Base-by-base conservation (phyloP, 140 eudicot genomes). In the Oenanthe javanica region DNA sequence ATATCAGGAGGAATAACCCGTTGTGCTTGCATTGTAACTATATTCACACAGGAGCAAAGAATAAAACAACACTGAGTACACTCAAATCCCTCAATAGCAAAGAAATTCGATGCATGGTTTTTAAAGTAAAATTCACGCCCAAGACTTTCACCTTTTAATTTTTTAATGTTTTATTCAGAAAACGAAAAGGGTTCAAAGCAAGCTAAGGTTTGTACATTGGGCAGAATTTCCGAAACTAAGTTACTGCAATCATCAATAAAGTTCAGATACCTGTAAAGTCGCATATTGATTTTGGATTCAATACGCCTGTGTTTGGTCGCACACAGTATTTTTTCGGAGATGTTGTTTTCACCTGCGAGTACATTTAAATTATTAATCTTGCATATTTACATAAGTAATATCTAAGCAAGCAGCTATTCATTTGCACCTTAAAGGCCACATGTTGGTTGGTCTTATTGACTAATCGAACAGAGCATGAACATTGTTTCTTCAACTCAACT, bases 341-440 rank as follows among this genome's bases (percentile, higher is more conserved):
- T 63, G 97, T 93, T 42, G 98, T 93, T 85, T 93, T 93, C 75
- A 93, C 90, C 98, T 93, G 98, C 67, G 36, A 84, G 57, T 78
- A 23, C 69, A 51, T 27, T 61, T 59, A 54, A 31, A 80, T 64
- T 78, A 48, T 31, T 46, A 16, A 25, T 47, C 13, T 72, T 13
- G 73, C 45, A 67, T 31, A 27, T 43, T 48, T 43, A 43, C 23
- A 47, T 70, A 36, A 52, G 27, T 40, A 25, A 63, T 45, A 23
- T 75, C 43, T 6, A 15, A n/a, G 43, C 31, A 71, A 82, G 21
- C 40, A 76, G 59, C 78, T 78, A 82, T 5, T 31, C 25, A 49
- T 77, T 50, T 74, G 72, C 76, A 91, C 93, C 96, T 89, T 89
- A 77, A 89, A 91, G 76, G 93, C 96, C 50, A 91, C 93, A 87